Base-by-base conservation (phyloP, 1,139 yeast genomes). In the Citeromyces hawaiiensis region DNA sequence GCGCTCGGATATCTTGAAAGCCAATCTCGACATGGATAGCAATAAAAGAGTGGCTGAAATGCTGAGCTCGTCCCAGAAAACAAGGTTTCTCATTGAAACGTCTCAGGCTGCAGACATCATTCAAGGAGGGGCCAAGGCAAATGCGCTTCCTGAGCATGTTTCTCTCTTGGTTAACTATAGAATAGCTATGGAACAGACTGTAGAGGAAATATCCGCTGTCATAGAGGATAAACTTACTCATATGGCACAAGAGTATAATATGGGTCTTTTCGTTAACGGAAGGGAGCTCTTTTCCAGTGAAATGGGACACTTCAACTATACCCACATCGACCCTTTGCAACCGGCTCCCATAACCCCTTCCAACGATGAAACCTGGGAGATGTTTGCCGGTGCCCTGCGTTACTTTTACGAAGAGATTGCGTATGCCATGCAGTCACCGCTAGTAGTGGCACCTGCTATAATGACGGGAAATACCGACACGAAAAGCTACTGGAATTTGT, bases 391-490 rank as follows among this genome's bases (percentile, higher is more conserved):
- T 1, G 54, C 68, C 4, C 60, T 70, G 37, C 56, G 72, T 40
- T 59, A 64, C 47, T 60, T 71, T 45, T 71, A 64, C 47, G 77
- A 71, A 48, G 71, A 70, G 23, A 51, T 68, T 43, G 51, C 63
- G 13, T 23, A 23, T 9, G 45, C 63, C 35, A 64, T 72, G 19
- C 8, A 23, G 27, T 5, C 27, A 6, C 27, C 27, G 8, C 59
- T 77, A 27, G 63, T 80, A 39, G 63, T 75, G 17, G 61, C 87
- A 2, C 93, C 94, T 9, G 64, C 72, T 14, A 53, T 83, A 39
- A 72, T 82, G 74, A 68, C 83, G 4, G 95, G 83, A 25, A 86
- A 85, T 57, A 86, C 96, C 2, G 96, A 86, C 55, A 85, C 95
- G 7, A 71, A 73, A 53, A 70, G 74, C 54, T 85, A 82, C 60